Conservation (phyloP, 306 rosid genomes). For the Canavalia gladiata region DNA sequence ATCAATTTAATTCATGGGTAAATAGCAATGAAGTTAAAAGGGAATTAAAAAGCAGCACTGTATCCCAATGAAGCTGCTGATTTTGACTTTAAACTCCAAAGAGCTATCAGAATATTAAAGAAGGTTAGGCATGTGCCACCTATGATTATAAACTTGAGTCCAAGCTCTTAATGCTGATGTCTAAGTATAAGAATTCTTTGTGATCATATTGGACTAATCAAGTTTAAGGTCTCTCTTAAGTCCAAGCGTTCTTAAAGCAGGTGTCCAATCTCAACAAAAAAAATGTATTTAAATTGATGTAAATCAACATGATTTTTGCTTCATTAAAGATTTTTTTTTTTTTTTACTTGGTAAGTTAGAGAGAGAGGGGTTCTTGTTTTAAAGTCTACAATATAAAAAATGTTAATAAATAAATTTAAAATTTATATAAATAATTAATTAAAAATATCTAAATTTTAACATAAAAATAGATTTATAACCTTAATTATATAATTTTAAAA, state of each 20-base stretch:
- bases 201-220: background rate
- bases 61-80: background rate
- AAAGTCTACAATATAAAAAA: too few relatives aligned
- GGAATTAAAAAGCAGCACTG: background rate
- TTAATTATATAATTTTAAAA: too few relatives aligned
- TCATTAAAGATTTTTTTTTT: too few relatives aligned
- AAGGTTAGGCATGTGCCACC: constrained; percentile 12
- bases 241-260: background rate
- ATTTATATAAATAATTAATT: too few relatives aligned
- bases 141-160: background rate
- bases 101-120: background rate
- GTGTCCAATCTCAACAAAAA: constrained; percentile 6
- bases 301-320: too few relatives aligned
- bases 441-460: too few relatives aligned
- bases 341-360: too few relatives aligned
- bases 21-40: background rate
- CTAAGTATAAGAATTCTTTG: background rate
- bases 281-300: too few relatives aligned
- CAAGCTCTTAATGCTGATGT: background rate
- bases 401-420: too few relatives aligned
- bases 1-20: background rate
- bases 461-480: too few relatives aligned
- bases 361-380: too few relatives aligned
- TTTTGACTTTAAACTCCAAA: constrained; percentile 24
- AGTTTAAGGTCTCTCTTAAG: background rate